Evolutionary conservation across 805 yeast species (phyloP), one percentile per base, ranked within the genome.

Genomic region (Candida yuanshanica): DNA sequence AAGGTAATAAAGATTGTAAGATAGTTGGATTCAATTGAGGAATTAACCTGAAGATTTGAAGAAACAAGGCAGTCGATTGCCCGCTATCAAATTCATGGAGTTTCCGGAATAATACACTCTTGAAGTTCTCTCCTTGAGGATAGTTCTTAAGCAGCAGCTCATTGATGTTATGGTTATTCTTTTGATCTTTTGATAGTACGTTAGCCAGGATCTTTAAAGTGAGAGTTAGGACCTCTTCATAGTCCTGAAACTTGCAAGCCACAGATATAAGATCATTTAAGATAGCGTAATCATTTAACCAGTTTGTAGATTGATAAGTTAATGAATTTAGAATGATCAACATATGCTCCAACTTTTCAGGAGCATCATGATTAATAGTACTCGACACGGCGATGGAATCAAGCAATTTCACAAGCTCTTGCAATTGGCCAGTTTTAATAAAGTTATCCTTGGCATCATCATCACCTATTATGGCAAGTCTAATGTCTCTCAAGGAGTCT

Each of bases 281-380:
- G 2, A 49, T 35, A 13, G 38, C 33, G 20, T 43, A 33, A 4
- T 47, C 43, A 16, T 43, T 32, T 21, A 50, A 18, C 18, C 49
- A 32, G 9, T 35, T 35, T 8, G 50, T 43, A 1, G 46, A 35
- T 16, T 43, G 42, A 13, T 47, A 39, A 0, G 58, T 41, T 24
- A 56, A 25, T 1, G 60, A 56, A 33, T 53, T 53, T 4, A 56
- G 5, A 8, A 56, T 53, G 13, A 53, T 37, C 20, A 56, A 39
- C 4, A 45, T 21, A 39, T 56, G 46, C 18, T 54, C 46, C 7
- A 53, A 24, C 5, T 37, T 37, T 11, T 33, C 23, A 4, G 35
- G 41, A 18, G 37, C 39, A 16, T 23, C 24, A 8, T 27, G 33
- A 5, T 14, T 39, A 5, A 33, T 32, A 14, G 23, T 37, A 7